A percentile compares a stretch with the other conserved stretches of the same genome.
Evolutionary conservation across 179 eudicot species (phyloP).

Genomic region (Silene vulgaris): DNA sequence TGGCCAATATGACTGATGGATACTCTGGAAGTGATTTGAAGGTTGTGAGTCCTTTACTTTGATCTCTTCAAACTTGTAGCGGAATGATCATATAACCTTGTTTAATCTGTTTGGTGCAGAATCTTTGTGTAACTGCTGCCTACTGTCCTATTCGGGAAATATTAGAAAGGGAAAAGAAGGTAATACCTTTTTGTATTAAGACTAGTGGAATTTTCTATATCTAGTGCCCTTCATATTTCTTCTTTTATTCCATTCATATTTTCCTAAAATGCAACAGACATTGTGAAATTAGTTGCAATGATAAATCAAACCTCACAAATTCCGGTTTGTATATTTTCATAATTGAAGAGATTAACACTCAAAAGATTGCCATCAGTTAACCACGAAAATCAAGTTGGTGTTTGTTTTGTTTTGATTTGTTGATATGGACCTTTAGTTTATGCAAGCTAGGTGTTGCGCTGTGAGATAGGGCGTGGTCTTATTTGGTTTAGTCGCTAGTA

Average conservation of each 20-base stretch:
- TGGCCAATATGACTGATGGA: conserved; percentile 88
- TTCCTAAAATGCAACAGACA: not conserved
- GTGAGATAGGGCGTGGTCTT: not conserved
- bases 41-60: conserved; percentile 35
- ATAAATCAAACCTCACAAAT: no score
- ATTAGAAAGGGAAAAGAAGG: conserved; percentile 84
- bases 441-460: not conserved
- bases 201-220: not conserved
- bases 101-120: conserved; percentile 42
- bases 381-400: not conserved
- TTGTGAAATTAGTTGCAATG: no score
- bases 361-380: not conserved
- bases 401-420: not conserved
- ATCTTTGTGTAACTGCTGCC: conserved; percentile 90
- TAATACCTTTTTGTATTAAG: conserved; percentile 16
- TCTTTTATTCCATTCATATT: not conserved
- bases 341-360: no score
- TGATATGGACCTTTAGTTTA: not conserved
- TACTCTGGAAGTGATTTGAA: conserved; percentile 95
- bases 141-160: conserved; percentile 92
- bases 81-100: not conserved
- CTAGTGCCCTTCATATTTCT: not conserved
- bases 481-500: not conserved
- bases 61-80: not conserved
- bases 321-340: no score